Conservation (phyloP, 78 protist species). For the Pigoraptor vietnamica region DNA sequence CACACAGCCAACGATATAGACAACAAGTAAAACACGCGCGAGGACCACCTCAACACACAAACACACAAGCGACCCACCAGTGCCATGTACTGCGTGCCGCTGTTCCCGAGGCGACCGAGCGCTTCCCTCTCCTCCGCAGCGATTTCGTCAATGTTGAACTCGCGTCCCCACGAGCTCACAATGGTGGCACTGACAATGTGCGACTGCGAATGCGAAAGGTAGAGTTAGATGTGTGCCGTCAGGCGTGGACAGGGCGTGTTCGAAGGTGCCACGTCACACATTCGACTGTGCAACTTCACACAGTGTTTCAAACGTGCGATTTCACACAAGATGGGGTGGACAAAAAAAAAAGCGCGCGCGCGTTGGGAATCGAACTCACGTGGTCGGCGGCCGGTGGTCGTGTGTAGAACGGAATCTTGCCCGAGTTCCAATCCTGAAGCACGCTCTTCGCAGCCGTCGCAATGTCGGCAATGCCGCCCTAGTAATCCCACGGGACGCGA, state of each 20-base stretch:
- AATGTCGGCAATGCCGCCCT: constrained; percentile 29
- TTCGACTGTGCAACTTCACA: too few species aligned
- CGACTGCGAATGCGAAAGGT: neutral
- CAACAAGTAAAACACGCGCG: neutral
- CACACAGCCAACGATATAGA: neutral
- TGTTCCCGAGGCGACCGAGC: neutral
- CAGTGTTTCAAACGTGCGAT: too few species aligned
- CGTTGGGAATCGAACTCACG: neutral
- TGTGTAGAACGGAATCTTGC: constrained; percentile 43
- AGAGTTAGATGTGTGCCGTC: too few species aligned
- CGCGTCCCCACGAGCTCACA: neutral
- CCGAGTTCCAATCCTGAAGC: constrained; percentile 36
- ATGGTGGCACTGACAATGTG: neutral
- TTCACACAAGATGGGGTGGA: too few species aligned
- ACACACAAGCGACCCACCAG: neutral
- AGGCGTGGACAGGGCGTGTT: too few species aligned
- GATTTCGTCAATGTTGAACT: neutral
- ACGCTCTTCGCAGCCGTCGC: constrained; percentile 13
- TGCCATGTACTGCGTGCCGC: neutral
- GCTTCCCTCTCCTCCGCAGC: neutral
- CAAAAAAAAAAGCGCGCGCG: neutral
- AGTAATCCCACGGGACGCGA: neutral
- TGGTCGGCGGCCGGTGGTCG: constrained; percentile 16
- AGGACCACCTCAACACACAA: neutral
- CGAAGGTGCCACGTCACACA: too few species aligned